These are phyloP conservation scores for Phlyctochytrium arcticum DNA, from an alignment of 192 early-diverging fungal species.

Conservation along the genomic window DNA sequence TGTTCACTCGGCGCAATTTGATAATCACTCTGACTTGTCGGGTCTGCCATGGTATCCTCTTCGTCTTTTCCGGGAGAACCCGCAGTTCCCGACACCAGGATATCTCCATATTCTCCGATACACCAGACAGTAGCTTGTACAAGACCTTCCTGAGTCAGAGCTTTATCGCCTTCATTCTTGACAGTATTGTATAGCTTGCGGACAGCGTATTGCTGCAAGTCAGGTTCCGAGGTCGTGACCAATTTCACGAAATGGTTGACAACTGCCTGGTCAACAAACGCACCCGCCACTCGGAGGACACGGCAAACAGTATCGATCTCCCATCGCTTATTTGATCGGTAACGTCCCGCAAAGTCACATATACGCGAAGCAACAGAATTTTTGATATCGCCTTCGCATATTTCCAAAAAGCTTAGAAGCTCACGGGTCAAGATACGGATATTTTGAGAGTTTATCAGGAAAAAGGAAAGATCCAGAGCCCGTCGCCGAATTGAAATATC, in stretches of 20 bases:
- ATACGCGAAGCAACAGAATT: conserved; percentile 88
- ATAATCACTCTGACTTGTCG: conserved; percentile 21
- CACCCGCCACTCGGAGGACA: conserved; percentile 65
- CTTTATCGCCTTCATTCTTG: conserved; percentile 63
- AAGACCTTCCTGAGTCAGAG: conserved; percentile 74
- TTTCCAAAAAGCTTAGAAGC: conserved; percentile 87
- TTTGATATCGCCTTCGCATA: conserved; percentile 86
- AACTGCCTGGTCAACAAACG: conserved; percentile 46
- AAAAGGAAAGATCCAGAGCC: conserved; percentile 94
- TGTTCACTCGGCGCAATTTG: conserved; percentile 52
- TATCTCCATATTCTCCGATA: conserved; percentile 95
- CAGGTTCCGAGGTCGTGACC: conserved; percentile 66
- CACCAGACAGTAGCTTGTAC: conserved; percentile 88
- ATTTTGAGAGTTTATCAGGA: conserved; percentile 89
- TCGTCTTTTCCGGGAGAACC: conserved; percentile 52
- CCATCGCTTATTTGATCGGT: conserved; percentile 94
- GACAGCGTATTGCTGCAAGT: conserved; percentile 85
- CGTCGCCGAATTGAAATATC: conserved; percentile 96
- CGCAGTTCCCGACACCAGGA: conserved; percentile 53
- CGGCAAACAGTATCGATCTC: conserved; percentile 93
- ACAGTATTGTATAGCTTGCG: conserved; percentile 85
- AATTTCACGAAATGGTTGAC: conserved; percentile 81
- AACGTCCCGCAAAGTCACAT: conserved; percentile 86
- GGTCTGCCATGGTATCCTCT: conserved; percentile 34
- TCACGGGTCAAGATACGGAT: conserved; percentile 90